phyloP scores from a whole-genome alignment of 2,329 filamentous ascomycete genomes.

The Nakataea oryzae region DNA sequence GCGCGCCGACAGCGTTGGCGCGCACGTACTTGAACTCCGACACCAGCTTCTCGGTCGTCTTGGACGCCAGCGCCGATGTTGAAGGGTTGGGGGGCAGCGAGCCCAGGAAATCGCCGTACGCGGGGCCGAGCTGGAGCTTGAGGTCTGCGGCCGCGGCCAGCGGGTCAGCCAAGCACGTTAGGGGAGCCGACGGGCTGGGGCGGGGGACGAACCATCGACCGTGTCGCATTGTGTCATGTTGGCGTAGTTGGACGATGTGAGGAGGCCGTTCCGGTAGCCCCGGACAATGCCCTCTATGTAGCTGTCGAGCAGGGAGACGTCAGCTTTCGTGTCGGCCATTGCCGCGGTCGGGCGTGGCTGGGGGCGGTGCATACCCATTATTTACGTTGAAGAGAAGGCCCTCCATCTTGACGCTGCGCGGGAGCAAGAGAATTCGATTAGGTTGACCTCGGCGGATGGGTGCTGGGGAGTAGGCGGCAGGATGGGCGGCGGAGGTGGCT shows the following conservation, averaged over 20 bases:
- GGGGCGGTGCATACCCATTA: conserved; percentile 58
- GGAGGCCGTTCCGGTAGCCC: conserved; percentile 87
- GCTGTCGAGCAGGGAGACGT: conserved; percentile 33
- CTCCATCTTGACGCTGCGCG: conserved; percentile 52
- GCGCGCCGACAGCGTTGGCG: conserved; percentile 81
- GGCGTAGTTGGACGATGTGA: conserved; percentile 83
- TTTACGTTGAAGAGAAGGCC: conserved; percentile 91
- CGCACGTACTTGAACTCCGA: conserved; percentile 95
- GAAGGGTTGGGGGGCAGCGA: conserved; percentile 92
- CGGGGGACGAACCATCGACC: conserved; percentile 64
- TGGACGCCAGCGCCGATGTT: conserved; percentile 85
- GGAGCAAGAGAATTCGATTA: neutral
- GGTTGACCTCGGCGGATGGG: neutral
- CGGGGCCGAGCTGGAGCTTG: conserved; percentile 91
- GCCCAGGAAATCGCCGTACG: conserved; percentile 94
- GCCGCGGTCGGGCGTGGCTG: too few species aligned
- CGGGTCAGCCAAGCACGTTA: conserved; percentile 5
- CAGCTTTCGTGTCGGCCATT: neutral
- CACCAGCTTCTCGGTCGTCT: conserved; percentile 96
- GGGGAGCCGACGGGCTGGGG: conserved; percentile 4
- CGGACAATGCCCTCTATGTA: conserved; percentile 97
- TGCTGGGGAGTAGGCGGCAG: too few species aligned
- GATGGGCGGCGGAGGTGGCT: neutral
- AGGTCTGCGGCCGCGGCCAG: conserved; percentile 54
- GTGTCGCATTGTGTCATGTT: conserved; percentile 97